Base-by-base conservation (phyloP, 345 rosid species). In the Bruguiera parviflora region DNA sequence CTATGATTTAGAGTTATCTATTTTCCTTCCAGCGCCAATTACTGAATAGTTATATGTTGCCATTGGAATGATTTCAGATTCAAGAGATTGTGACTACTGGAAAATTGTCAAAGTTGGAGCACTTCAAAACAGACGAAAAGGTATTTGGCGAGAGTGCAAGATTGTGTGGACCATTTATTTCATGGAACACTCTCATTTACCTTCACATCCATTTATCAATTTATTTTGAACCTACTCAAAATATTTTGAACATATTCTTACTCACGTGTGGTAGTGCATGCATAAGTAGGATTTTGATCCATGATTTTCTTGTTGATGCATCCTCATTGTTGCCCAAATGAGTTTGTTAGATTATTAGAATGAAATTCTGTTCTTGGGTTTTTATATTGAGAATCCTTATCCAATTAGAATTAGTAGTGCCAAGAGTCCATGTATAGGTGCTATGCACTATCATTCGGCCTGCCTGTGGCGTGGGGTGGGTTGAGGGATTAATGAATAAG, bases 91-190 rank as follows among this genome's bases (percentile, higher is more conserved):
- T 87, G 68, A 83, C 89, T 49, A 90, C 92, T 33, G 94, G 97
- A 66, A 92, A 86, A 81, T 67, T 92, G 70, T 90, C 94, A 62
- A 95, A 95, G 87, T 77, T 95, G 86, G 90, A 95, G 78, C 96
- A 95, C 77, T 95, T 92, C 77, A 96, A 92, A 86, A 82, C 84
- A 33, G 96, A 92, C 84, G 97, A 92, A 72, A 95, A 92, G 97
- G 99, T 94, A 79, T 28, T 59, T 21, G 31, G 49, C 5, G 18
- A 13, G 1, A 43, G 19, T 43, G 49, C 19, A 43, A 43, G 49
- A 43, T 43, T 11, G 49, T 43, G 18, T 43, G 49, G 49, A 13
- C 5, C 49, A 43, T 43, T 43, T 43, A 0, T 43, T 39, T 11
- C 47, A 39, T 39, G 15, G 47, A 11, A 11, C 16, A 39, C 47